Base-by-base conservation (phyloP, 1,284 basidiomycete species). In the Erythrobasidium hasegawianum region DNA sequence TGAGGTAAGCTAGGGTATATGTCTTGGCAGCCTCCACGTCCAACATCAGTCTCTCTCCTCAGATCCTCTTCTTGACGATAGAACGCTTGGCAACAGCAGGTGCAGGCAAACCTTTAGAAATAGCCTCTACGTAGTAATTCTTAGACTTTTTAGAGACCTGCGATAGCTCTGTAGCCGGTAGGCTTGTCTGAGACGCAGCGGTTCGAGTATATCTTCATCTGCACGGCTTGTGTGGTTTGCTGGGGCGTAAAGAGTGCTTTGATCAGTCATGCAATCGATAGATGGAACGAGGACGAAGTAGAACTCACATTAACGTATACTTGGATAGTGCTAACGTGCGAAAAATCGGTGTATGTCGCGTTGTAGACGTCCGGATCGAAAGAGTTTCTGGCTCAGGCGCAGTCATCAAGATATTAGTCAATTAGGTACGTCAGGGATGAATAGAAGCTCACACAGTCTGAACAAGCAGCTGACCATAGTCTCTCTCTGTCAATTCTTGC, bases 371-470 rank as follows among this genome's bases (percentile, higher is more conserved):
- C 43, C 4, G 43, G 43, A 24, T 47, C 43, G 43, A 47, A n/a
- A n/a, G 43, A 47, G 43, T 47, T 8, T n/a, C 43, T 47, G 43
- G 40, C 10, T 41, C 11, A 11, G 40, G 40, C 40, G n/a, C 10
- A 41, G 40, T 41, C 40, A 41, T 10, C 40, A 10, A 11, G 11
- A 41, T n/a, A n/a, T 11, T 10, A 10, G 40, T 41, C 11, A n/a
- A 41, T 41, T 10, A 41, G n/a, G 40, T n/a, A 41, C n/a, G 10
- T 41, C 11, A 41, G 40, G n/a, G 40, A 41, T 11, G 40, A 41
- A n/a, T 10, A n/a, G n/a, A n/a, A n/a, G n/a, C n/a, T n/a, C n/a
- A 47, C 43, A 47, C 43, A 47, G 43, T 47, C 43, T 47, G 43
- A n/a, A 18, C 14, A 5, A 47, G 43, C 14, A 47, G 43, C 8